Percentiles rank a stretch among this genome's conserved stretches.
These are phyloP conservation scores for Zygnema circumcarinatum DNA, from an alignment of 139 green algal species.

Conservation along the genomic window DNA sequence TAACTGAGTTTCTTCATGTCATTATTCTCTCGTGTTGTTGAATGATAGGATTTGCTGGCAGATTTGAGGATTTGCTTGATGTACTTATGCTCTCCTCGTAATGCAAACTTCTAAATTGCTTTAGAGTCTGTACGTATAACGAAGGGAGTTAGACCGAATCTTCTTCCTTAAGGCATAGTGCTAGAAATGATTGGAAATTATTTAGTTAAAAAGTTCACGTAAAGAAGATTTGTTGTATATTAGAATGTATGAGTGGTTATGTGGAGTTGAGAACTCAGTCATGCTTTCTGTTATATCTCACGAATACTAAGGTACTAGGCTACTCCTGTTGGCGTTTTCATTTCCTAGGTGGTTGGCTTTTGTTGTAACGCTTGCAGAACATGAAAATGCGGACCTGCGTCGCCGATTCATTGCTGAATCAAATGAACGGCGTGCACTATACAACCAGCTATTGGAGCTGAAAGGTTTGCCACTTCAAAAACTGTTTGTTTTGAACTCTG, in stretches of 20 bases:
- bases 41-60: not conserved
- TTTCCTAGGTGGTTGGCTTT: not conserved
- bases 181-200: no score
- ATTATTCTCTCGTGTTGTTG: conserved; percentile 9
- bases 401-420: conserved; percentile 19
- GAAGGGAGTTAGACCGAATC: no score
- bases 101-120: no score
- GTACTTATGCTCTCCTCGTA: no score
- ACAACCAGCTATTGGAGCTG: conserved; percentile 58
- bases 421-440: conserved; percentile 10
- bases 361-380: conserved; percentile 21
- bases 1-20: not conserved
- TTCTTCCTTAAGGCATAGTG: no score
- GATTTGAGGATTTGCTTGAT: no score
- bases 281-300: not conserved
- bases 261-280: no score
- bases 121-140: no score
- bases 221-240: conserved; percentile 7
- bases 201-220: no score
- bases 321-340: not conserved
- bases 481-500: conserved; percentile 16
- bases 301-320: not conserved
- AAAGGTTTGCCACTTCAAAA: conserved; percentile 30
- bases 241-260: not conserved
- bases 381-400: conserved; percentile 38